Evolutionary conservation across 495 filamentous ascomycete species (phyloP).

Genomic region (Daldinia caldariorum): DNA sequence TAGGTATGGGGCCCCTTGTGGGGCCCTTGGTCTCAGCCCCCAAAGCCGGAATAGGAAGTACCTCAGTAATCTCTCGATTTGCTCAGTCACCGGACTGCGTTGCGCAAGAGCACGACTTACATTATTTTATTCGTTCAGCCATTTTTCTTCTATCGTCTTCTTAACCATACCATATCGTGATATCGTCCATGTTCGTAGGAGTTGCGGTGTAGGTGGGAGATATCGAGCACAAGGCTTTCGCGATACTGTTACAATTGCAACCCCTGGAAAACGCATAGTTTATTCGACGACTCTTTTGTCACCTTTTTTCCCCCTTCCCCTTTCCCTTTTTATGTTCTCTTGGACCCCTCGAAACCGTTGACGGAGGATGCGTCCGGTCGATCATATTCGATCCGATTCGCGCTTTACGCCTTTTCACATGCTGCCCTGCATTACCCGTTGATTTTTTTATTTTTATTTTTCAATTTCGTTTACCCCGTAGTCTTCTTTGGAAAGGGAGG

Average conservation of each 20-base stretch:
- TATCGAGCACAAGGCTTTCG: slow-evolving; percentile 31
- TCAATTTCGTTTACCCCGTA: too few relatives aligned
- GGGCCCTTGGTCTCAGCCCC: slow-evolving; percentile 29
- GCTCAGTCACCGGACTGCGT: slow-evolving; percentile 21
- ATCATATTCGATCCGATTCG: slow-evolving; percentile 43
- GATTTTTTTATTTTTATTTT: slow-evolving; percentile 24
- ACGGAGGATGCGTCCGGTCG: slow-evolving; percentile 39
- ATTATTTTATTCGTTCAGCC: slow-evolving; percentile 17
- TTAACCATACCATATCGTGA: slow-evolving; percentile 23
- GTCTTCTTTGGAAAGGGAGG: too few relatives aligned
- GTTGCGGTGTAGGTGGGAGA: slow-evolving; percentile 38
- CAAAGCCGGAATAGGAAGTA: slow-evolving; percentile 23
- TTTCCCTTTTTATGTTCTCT: neutral
- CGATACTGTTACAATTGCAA: slow-evolving; percentile 39
- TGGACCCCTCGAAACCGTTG: slow-evolving; percentile 31
- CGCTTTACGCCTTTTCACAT: slow-evolving; percentile 38
- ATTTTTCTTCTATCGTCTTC: slow-evolving; percentile 3
- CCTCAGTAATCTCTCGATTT: slow-evolving; percentile 16
- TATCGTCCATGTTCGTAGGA: slow-evolving; percentile 27
- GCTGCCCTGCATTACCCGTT: slow-evolving; percentile 33
- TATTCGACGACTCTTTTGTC: slow-evolving; percentile 3
- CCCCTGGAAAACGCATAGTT: slow-evolving; percentile 8
- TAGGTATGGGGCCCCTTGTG: neutral
- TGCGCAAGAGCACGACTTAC: slow-evolving; percentile 37
- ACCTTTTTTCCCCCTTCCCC: neutral